These are phyloP conservation scores for Fraxinus ornus DNA, from an alignment of 305 asterid species.

Conservation along the genomic window DNA sequence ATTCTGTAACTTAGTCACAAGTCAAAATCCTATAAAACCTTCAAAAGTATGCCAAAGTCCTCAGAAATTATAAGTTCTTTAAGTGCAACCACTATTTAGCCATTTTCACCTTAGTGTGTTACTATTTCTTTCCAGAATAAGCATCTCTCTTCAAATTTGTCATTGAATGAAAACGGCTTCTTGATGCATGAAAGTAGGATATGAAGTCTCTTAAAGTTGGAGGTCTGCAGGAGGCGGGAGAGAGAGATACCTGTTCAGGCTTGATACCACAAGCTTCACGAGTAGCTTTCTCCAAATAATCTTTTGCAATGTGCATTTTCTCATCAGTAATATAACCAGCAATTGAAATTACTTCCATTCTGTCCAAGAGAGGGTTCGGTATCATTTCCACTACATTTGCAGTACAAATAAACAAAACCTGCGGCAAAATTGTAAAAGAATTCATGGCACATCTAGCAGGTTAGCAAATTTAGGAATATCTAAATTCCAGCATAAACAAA, in stretches of 20 bases:
- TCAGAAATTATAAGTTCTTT: neutral
- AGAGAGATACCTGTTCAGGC: constrained; percentile 70
- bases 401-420: constrained; percentile 96
- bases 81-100: neutral
- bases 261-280: constrained; percentile 94
- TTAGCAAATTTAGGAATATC: neutral
- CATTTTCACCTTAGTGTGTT: neutral
- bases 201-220: neutral
- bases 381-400: constrained; percentile 89
- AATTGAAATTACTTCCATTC: constrained; percentile 95
- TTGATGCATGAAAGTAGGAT: neutral
- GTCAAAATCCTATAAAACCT: neutral
- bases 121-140: neutral
- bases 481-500: constrained; percentile 15
- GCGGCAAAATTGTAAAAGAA: constrained; percentile 27
- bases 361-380: constrained; percentile 92
- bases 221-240: neutral
- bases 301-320: constrained; percentile 96
- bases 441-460: constrained; percentile 2
- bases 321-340: constrained; percentile 98
- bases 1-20: neutral
- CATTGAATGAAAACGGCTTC: neutral
- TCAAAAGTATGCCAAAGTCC: neutral
- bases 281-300: constrained; percentile 87
- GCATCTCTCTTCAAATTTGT: neutral